Evolutionary conservation across 805 yeast species (phyloP), one percentile per base, ranked within the genome.

Genomic region (Saccharomyces jurei): DNA sequence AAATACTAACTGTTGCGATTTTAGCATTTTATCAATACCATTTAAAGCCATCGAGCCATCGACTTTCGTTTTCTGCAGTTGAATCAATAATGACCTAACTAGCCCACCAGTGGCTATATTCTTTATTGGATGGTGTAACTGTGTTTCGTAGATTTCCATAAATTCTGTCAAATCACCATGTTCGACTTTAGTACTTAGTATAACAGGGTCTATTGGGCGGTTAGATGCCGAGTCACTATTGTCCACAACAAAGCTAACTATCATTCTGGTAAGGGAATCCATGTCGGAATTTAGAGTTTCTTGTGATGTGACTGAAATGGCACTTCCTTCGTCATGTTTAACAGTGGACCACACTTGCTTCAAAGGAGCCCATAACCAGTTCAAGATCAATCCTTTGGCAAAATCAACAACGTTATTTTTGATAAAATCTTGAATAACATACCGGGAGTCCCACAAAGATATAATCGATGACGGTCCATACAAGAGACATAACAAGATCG

Each of bases 31-130:
- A 70, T 94, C 98, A 58, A 94, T 91, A 8, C 98, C 98, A 61
- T 80, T 81, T 57, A 92, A 80, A 0, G 97, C 98, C 4, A 90
- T 74, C 41, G 87, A 90, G 8, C 96, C 96, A 68, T 92, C 99
- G 6, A 94, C 97, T 70, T 92, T 92, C 11, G 96, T 86, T 71
- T 94, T 92, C 69, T 92, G 99, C n/a, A 94, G 76, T 69, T 94
- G 98, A 58, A 92, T 91, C 63, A 94, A 72, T 49, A 94, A 69
- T 14, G 91, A 83, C 53, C 96, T 77, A 8, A 90, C 70, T 59
- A 92, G 77, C 54, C 83, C 81, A 3, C 98, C 99, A 13, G 72
- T 70, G 1, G 73, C 54, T 2, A 90, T 55, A 41, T 84, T 82
- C 53, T 74, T 77, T 49, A 90, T 64, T 0, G 98, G 98, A 5